Evolutionary conservation across 768 basidiomycete genomes (phyloP).

Genomic region (Macrolepiota fuliginosa): DNA sequence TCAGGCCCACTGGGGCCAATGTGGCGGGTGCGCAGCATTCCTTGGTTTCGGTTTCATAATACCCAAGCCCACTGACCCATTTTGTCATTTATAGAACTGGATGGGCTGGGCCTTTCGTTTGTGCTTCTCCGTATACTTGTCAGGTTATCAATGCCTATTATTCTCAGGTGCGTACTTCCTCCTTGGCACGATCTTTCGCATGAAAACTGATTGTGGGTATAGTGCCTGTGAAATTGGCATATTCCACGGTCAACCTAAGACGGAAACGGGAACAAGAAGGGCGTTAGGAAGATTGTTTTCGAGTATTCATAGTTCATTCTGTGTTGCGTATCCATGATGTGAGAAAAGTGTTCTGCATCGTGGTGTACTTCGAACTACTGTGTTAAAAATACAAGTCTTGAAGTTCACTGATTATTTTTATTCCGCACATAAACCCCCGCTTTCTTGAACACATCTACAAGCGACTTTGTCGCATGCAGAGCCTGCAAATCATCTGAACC

Average conservation of each 20-base stretch:
- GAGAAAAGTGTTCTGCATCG: not conserved
- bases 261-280: slow-evolving; percentile 6
- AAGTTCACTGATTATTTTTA: slow-evolving; percentile 7
- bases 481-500: slow-evolving; percentile 60
- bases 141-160: slow-evolving; percentile 18
- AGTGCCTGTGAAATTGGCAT: slow-evolving; percentile 3
- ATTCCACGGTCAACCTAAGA: slow-evolving; percentile 4
- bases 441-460: slow-evolving; percentile 44
- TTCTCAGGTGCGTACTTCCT: slow-evolving; percentile 20
- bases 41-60: slow-evolving; percentile 7
- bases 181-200: not conserved
- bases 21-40: slow-evolving; percentile 25
- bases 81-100: slow-evolving; percentile 19
- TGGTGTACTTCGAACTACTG: not conserved
- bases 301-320: not conserved
- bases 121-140: slow-evolving; percentile 24
- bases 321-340: not conserved
- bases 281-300: not conserved
- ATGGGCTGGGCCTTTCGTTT: slow-evolving; percentile 26
- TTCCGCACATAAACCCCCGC: slow-evolving; percentile 40
- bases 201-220: slow-evolving; percentile 7
- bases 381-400: not conserved
- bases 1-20: slow-evolving; percentile 27
- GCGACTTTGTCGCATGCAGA: slow-evolving; percentile 46
- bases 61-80: not conserved